Base-by-base conservation (phyloP, 73 alveolate species). In the Blepharisma japonicum region DNA sequence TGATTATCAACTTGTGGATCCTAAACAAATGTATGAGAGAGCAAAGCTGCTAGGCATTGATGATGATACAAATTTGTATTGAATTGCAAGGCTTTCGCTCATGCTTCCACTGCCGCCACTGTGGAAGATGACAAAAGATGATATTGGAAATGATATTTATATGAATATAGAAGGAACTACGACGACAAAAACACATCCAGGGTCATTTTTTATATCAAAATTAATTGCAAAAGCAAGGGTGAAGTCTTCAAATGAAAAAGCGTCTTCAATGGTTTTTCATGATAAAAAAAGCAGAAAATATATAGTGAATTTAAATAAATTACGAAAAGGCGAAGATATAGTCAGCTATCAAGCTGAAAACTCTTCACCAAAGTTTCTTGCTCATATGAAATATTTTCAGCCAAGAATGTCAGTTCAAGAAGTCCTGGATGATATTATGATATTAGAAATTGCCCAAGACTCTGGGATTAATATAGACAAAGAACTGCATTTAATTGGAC, bases 31-130 rank as follows among this genome's bases (percentile, higher is more conserved):
- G 80, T 7, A 7, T 14, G 61, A 25, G 11, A n/a, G 14, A 18
- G 80, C 80, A 9, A 14, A 20, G 5, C 21, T 14, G 45, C 46
- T 18, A 2, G 27, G 27, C 0, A 39, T 70, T 38, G n/a, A 9
- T n/a, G 27, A 18, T 39, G 80, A 70, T 9, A 7, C 25, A 7
- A 9, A 25, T n/a, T 70, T 70, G 25, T 9, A 14, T 25, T 70
- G 80, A 54, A 47, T 70, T 45, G 80, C 66, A 1, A 70, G 80
- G 45, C 32, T 45, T 7, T 9, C 47, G 2, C n/a, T 70, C 0
- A 54, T 47, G 55, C 61, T 70, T 9, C 80, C 80, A 2, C 25
- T 70, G 71, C 80, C 80, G 2, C 80, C 80, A 2, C 4, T 70
- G 20, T 70, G 80, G 80, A 25, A 45, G 14, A 4, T 14, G 11